Evolutionary conservation across 768 basidiomycete genomes (phyloP), one percentile per base, ranked within the genome.

Genomic region (Coprinopsis sp.): DNA sequence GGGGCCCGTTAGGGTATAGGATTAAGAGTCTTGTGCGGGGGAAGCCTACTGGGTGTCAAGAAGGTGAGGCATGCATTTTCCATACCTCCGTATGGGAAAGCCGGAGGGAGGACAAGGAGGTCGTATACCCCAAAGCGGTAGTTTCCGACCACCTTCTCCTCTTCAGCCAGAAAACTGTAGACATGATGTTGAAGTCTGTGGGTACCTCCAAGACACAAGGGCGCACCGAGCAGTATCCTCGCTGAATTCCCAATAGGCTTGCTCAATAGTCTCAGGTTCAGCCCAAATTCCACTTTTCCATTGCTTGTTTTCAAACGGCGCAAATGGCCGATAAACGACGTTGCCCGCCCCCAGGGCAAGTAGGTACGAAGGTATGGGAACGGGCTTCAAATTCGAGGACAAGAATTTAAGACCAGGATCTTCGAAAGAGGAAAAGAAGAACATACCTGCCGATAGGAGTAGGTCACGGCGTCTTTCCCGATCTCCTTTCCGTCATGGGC

Each of bases 11-110:
- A 29, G 6, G 23, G 19, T 6, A 39, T 13, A 16, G 34, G 24
- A 14, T 21, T 19, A 16, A 31, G 21, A 11, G 19, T 13, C 18
- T 14, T n/a, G 3, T 18, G 13, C 6, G 12, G 34, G 18, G 34
- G 23, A 21, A 23, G 4, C 77, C 49, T 54, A 87, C 87, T 92
- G 1, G 92, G 92, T 0, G 91, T 94, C 31, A 92, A 68, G 68
- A 94, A 95, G 1, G 88, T 82, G 51, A 93, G 62, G 58, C 91
- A 93, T 0, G 88, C 81, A 57, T 94, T 93, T 78, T 95, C 91
- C 89, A 89, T 86, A 50, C 90, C 91, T 41, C 91, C 93, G 61
- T 87, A 95, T 1, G 93, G 94, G 75, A 96, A 97, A 0, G 87
- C 85, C 11, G 90, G 85, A 0, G 94, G 94, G 3, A 97, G 72